Base-by-base conservation (phyloP, 352 stramenopile species). In the Globisporangium nodosum region DNA sequence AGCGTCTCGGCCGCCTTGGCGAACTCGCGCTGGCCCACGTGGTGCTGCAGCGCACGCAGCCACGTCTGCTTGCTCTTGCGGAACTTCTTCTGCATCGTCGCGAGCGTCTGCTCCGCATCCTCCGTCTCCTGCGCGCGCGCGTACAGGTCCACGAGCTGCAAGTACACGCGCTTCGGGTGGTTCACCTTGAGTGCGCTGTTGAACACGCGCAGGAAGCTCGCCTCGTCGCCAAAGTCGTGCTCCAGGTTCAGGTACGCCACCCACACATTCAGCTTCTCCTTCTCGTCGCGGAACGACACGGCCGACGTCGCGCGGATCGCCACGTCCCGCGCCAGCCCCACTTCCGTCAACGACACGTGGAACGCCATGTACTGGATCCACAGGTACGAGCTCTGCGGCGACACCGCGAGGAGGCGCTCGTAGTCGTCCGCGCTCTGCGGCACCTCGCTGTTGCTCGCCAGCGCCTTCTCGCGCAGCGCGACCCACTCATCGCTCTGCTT, bases 311-410 rank as follows among this genome's bases (percentile, higher is more conserved):
- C 95, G 48, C 92, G 85, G 46, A 93, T 74, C 0, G 94, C 96
- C 52, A 99, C 94, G 66, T 96, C 91, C 11, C 95, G 87, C 33
- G 94, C 95, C 48, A 96, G 73, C 9, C 90, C 85, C 52, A 98
- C 84, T 63, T 99, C 93, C 39, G 92, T 97, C 21, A 98, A 73
- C 42, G 92, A 97, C 37, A 99, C 76, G 71, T 98, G 88, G 77
- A 98, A 98, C 16, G 96, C 96, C 95, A 99, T 98, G 80, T 98
- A 99, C 66, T 96, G 90, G 65, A 99, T 98, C 95, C 95, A 99
- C 61, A 98, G 57, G 73, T 96, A 97, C 50, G 94, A 98, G 63
- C 85, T 97, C 69, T 98, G 96, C 16, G 96, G 96, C 54, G 86
- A 95, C 51, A 94, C 90, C 12, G 91, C 92, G 51, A 99, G 71